phyloP scores from a whole-genome alignment of 805 yeast genomes.

The Kluyveromyces starmeri region DNA sequence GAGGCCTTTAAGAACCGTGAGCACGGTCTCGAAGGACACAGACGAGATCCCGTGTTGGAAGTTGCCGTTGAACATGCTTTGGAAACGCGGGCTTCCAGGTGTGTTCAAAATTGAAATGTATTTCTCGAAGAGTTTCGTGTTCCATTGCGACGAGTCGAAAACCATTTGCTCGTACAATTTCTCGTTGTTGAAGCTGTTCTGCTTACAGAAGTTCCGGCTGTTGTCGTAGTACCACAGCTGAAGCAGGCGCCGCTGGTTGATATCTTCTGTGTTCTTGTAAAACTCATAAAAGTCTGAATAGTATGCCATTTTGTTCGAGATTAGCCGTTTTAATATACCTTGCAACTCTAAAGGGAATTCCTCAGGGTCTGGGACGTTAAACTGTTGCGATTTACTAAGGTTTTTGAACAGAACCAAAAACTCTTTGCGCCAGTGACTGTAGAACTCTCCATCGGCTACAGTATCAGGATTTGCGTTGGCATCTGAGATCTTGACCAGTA shows the following conservation, averaged over 20 bases:
- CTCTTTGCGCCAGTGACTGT: slow-evolving; percentile 19
- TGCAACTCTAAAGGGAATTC: slow-evolving; percentile 17
- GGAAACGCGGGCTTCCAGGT: slow-evolving; percentile 13
- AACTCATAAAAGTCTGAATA: slow-evolving; percentile 18
- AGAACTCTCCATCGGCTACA: slow-evolving; percentile 10
- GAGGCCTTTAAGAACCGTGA: slow-evolving; percentile 17
- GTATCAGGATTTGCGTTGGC: background rate
- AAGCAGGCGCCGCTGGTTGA: slow-evolving; percentile 14
- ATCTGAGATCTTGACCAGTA: background rate
- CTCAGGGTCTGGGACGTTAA: slow-evolving; percentile 22
- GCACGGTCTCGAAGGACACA: slow-evolving; percentile 19
- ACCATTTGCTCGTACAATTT: slow-evolving; percentile 15
- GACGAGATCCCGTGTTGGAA: slow-evolving; percentile 6
- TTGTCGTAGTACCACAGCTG: slow-evolving; percentile 26
- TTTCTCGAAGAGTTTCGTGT: slow-evolving; percentile 14
- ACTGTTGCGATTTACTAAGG: slow-evolving; percentile 15
- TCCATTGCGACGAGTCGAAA: slow-evolving; percentile 14
- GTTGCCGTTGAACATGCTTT: slow-evolving; percentile 12
- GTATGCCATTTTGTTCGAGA: slow-evolving; percentile 16
- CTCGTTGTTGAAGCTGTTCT: slow-evolving; percentile 11
- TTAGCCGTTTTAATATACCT: slow-evolving; percentile 13
- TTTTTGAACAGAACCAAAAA: slow-evolving; percentile 10
- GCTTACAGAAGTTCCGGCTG: slow-evolving; percentile 10
- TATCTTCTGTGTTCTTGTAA: slow-evolving; percentile 12
- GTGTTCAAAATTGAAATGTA: slow-evolving; percentile 20